Evolutionary conservation across 169 alveolate species (phyloP).

Genomic region (Plasmodium chabaudi): DNA sequence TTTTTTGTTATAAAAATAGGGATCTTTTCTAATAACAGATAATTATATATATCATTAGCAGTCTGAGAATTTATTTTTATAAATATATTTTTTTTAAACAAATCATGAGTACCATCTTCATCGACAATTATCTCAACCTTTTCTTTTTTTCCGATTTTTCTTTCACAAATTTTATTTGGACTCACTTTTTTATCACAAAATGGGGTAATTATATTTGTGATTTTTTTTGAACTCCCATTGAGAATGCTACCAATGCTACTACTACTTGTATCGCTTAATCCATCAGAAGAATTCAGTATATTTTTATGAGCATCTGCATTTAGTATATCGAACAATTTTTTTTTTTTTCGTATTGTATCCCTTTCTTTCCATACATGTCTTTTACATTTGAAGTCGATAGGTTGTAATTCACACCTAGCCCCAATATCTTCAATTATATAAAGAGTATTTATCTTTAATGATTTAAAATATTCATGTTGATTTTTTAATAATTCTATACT

Average conservation of each 20-base stretch:
- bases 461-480: slow-evolving; percentile 72
- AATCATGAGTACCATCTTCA: slow-evolving; percentile 72
- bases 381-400: slow-evolving; percentile 69
- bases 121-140: slow-evolving; percentile 69
- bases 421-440: slow-evolving; percentile 76
- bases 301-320: slow-evolving; percentile 29
- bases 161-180: slow-evolving; percentile 37
- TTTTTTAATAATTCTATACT: slow-evolving; percentile 61
- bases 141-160: slow-evolving; percentile 17
- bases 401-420: slow-evolving; percentile 72
- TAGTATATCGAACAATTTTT: slow-evolving; percentile 62
- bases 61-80: slow-evolving; percentile 72
- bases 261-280: background rate
- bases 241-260: background rate
- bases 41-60: slow-evolving; percentile 74
- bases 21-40: slow-evolving; percentile 54
- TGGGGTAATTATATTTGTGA: background rate
- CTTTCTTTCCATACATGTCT: slow-evolving; percentile 77
- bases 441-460: slow-evolving; percentile 65
- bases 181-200: slow-evolving; percentile 14
- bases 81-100: slow-evolving; percentile 73
- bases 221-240: background rate
- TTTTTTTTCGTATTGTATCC: slow-evolving; percentile 51
- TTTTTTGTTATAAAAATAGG: slow-evolving; percentile 75
- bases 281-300: background rate